Evolutionary conservation across 2,329 filamentous ascomycete genomes (phyloP).

Genomic region (Biscogniauxia mediterranea): DNA sequence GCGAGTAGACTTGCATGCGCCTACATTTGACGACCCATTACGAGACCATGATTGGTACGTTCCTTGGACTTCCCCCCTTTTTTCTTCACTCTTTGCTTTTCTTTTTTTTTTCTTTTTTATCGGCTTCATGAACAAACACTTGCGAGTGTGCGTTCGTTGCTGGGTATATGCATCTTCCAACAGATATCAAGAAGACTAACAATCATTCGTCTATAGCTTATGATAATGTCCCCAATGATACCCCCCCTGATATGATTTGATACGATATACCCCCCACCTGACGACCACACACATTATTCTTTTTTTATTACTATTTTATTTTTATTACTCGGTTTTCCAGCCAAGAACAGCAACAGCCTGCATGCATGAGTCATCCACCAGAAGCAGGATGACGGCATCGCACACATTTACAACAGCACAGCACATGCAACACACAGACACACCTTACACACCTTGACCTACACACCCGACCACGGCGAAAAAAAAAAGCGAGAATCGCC

Average conservation of each 20-base stretch:
- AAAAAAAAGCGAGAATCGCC: too few species aligned
- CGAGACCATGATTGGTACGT: conserved; percentile 30
- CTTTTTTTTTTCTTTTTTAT: background rate
- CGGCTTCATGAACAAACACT: too few species aligned
- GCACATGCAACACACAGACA: background rate
- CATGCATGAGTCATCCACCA: background rate
- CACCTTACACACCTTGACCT: background rate
- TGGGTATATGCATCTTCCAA: background rate
- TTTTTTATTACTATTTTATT: background rate
- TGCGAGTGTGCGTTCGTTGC: background rate
- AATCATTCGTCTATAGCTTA: background rate
- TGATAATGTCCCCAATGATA: background rate
- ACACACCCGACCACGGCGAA: too few species aligned
- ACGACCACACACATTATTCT: background rate
- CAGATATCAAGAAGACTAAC: background rate
- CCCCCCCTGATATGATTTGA: background rate
- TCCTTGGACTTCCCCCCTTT: background rate
- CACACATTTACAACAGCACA: background rate
- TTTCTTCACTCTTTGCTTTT: background rate
- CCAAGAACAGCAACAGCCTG: too few species aligned
- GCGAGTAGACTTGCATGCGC: conserved; percentile 35
- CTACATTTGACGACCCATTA: conserved; percentile 21
- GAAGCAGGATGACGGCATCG: background rate
- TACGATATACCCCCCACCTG: background rate
- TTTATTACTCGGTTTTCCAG: too few species aligned